Conservation (phyloP, 1,139 yeast genomes). For the Pichia norvegensis region DNA sequence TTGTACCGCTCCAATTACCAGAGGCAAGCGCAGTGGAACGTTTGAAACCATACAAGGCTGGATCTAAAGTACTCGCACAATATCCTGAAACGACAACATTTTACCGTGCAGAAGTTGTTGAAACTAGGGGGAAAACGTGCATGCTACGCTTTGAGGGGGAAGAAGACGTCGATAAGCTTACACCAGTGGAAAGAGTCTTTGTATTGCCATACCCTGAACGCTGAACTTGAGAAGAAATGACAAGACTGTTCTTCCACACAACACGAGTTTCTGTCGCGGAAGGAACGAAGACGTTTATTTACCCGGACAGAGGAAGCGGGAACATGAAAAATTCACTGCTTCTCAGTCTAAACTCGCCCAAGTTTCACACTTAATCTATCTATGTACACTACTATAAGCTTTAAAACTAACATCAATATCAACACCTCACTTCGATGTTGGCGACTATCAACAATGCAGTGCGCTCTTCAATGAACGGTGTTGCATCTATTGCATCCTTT, state of each 20-base stretch:
- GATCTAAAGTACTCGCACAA: conserved; percentile 80
- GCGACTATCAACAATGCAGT: background rate
- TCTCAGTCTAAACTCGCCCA: too few relatives aligned
- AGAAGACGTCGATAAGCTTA: conserved; percentile 92
- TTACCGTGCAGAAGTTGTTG: conserved; percentile 87
- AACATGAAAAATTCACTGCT: too few relatives aligned
- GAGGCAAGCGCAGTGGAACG: conserved; percentile 16
- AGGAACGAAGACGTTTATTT: too few relatives aligned
- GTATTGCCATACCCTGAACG: conserved; percentile 65
- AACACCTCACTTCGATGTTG: conserved; percentile 1
- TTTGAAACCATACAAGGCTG: conserved; percentile 58
- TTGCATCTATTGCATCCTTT: background rate
- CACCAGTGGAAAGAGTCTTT: conserved; percentile 79
- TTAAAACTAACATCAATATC: too few relatives aligned
- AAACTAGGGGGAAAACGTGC: conserved; percentile 72
- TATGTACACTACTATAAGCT: too few relatives aligned
- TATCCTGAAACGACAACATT: conserved; percentile 98
- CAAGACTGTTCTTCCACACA: background rate
- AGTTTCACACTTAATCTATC: too few relatives aligned
- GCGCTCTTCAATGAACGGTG: background rate
- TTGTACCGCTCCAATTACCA: conserved; percentile 50
- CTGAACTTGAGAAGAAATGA: too few relatives aligned
- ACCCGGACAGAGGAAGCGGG: too few relatives aligned
- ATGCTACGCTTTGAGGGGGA: conserved; percentile 89
- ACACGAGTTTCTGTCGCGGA: background rate